Base-by-base conservation (phyloP, 768 basidiomycete genomes). In the Podaxis rugospora region DNA sequence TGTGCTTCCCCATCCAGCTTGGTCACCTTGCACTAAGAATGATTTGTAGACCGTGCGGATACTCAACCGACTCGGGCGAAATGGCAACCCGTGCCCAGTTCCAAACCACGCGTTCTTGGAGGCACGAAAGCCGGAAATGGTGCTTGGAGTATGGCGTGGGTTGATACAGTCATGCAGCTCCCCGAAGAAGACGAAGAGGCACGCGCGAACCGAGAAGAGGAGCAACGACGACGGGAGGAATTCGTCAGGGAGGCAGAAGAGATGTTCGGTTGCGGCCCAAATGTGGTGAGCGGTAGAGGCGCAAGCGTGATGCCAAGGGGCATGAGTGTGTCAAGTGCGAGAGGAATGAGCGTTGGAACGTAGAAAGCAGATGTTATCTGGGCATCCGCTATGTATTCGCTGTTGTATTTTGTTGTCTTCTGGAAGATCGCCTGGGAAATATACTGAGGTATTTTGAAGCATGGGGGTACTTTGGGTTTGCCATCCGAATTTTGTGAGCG, bases 61-160 rank as follows among this genome's bases (percentile, higher is more conserved):
- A 92, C 90, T 0, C 93, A 96, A 66, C 87, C 94, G 0, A 88
- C 85, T 0, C 76, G 72, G 42, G 78, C 76, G 58, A 80, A 80
- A 16, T 85, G 88, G 85, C 87, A 88, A 64, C 73, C 74, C 1
- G 56, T 88, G 7, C 80, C 83, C 6, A 80, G 83, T 62, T 68
- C 67, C 0, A 79, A 79, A 63, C 67, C 63, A 63, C 76, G 75
- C 1, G 73, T 90, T 21, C 74, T 90, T 6, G 90, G 89, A 0
- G 89, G 89, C 2, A 83, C 86, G 0, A 90, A 89, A 70, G 83
- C 82, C 1, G 92, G 93, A 5, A 86, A 88, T 66, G 85, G 83
- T 0, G 90, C 88, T 3, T 93, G 92, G 93, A 90, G 82, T 0
- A 70, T 93, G 53, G 88, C 89, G 3, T 91, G 88, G 84, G 78